Evolutionary conservation across 805 yeast species (phyloP).

Genomic region (Yarrowia sp.): DNA sequence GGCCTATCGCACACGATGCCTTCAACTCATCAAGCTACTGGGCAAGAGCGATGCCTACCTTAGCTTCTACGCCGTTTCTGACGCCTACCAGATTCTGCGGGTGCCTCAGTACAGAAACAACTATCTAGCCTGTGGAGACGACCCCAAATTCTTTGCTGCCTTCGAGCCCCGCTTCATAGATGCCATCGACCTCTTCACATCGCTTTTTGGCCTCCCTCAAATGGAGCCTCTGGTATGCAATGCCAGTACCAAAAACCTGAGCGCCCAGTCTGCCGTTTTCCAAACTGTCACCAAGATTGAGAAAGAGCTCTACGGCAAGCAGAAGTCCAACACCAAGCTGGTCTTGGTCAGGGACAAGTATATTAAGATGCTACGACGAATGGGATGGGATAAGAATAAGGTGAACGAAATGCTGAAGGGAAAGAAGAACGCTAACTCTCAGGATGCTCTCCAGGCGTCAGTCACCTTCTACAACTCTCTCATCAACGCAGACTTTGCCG

Average conservation of each 20-base stretch:
- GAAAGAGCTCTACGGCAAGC: conserved; percentile 7
- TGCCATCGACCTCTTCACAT: conserved; percentile 19
- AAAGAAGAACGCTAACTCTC: neutral
- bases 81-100: conserved; percentile 21
- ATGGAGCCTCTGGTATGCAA: conserved; percentile 18
- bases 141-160: conserved; percentile 19
- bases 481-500: neutral
- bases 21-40: conserved; percentile 23
- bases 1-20: conserved; percentile 18
- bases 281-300: conserved; percentile 1
- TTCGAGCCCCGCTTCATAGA: conserved; percentile 13
- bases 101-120: conserved; percentile 21
- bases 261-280: conserved; percentile 1
- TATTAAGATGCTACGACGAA: conserved; percentile 13
- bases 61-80: conserved; percentile 19
- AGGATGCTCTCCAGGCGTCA: conserved; percentile 1
- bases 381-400: conserved; percentile 22
- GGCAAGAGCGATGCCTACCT: conserved; percentile 21
- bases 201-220: conserved; percentile 16
- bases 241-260: conserved; percentile 17
- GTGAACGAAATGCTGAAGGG: conserved; percentile 19
- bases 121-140: conserved; percentile 9
- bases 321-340: conserved; percentile 19
- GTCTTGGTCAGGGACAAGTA: conserved; percentile 11
- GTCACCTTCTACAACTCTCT: conserved; percentile 6